These are phyloP conservation scores for Breynia disticha DNA, from an alignment of 441 rosid species.

Conservation along the genomic window DNA sequence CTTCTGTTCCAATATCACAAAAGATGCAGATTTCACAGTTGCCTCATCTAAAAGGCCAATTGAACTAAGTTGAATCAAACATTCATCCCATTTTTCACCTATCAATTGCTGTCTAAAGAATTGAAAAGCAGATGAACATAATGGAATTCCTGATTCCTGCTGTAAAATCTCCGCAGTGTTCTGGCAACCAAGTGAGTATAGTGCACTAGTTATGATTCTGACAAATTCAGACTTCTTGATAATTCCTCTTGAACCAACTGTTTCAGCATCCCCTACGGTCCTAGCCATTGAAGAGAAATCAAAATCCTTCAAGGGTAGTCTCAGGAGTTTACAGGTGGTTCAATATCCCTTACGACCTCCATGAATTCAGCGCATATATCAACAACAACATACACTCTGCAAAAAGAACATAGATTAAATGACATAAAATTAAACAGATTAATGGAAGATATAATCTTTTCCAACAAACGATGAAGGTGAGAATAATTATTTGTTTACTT, in stretches of 20 bases:
- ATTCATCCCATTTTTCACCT: constrained; percentile 50
- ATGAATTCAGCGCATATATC: constrained; percentile 54
- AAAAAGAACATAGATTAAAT: too few species aligned
- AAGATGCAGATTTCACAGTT: constrained; percentile 42
- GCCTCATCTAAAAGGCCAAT: constrained; percentile 38
- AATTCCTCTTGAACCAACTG: constrained; percentile 51
- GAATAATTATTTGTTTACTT: too few species aligned
- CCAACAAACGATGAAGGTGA: too few species aligned
- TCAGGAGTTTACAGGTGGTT: constrained; percentile 50
- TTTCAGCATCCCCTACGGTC: constrained; percentile 45
- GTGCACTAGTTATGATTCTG: constrained; percentile 46
- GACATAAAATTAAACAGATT: too few species aligned
- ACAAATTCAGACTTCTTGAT: constrained; percentile 55
- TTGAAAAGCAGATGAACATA: constrained; percentile 38
- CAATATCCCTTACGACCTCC: constrained; percentile 51
- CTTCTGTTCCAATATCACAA: constrained; percentile 60
- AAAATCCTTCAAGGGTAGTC: constrained; percentile 34
- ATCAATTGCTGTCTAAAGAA: constrained; percentile 37
- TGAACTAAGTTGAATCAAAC: constrained; percentile 32
- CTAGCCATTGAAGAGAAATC: constrained; percentile 45
- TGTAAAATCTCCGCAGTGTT: constrained; percentile 52
- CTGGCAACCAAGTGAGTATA: constrained; percentile 56
- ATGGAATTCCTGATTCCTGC: constrained; percentile 58
- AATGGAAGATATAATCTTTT: too few species aligned
- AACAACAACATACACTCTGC: constrained; percentile 4